Evolutionary conservation across 305 asterid genomes (phyloP), one percentile per base, ranked within the genome.

Genomic region (Fraxinus dipetala): DNA sequence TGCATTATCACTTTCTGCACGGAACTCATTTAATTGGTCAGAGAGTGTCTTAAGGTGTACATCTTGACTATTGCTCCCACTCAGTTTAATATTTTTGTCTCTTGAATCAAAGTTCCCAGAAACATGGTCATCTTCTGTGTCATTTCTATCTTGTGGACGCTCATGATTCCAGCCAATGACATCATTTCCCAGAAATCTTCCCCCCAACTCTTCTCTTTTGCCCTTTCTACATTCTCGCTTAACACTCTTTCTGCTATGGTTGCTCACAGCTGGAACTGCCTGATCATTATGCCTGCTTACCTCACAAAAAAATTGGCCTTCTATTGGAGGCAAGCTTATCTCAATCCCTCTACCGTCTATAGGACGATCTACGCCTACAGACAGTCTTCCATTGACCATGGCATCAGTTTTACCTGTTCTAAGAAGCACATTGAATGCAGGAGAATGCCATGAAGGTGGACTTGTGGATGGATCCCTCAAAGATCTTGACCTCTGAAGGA

Each of bases 401-500:
- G 76, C 90, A 28, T 92, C 97, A 40, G 75, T 82, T 79, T 87
- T 94, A n/a, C 78, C 90, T 87, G 88, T 77, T 85, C 72, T 88
- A 14, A 88, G 89, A 54, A 88, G 92, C 65, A 54, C 83, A 61
- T 92, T 85, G n/a, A 65, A 14, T 22, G 97, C 89, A 80, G 96
- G 95, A 69, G 98, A 91, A 77, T 89, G 94, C 97, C 97, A 90
- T 0, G 94, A 91, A 61, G 91, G 91, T 8, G 98, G 97, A 78
- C 95, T 94, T 22, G 95, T 91, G 14, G 99, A 90, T 40, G 98
- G 99, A 85, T 96, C 99, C 86, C 94, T 90, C 45, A 96, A 83
- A 82, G 99, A 96, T 90, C 95, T 91, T 6, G 99, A 92, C 83
- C 96, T 90, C 84, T 93, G 98, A 82, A 96, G 98, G 86, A 85